Evolutionary conservation across 306 rosid genomes (phyloP).

Genomic region (Cicer bijugum): DNA sequence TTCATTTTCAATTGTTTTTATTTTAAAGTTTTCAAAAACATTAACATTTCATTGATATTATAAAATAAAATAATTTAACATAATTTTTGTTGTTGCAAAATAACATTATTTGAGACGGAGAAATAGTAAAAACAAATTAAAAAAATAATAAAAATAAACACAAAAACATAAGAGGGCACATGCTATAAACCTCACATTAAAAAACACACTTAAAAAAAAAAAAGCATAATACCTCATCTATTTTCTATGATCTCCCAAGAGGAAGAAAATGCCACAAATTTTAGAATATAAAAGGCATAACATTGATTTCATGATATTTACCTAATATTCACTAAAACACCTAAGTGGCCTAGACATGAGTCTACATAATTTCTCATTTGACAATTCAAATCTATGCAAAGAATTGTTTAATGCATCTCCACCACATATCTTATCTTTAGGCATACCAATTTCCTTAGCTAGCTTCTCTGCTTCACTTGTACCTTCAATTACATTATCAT

Average conservation of each 20-base stretch:
- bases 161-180: no score
- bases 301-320: slow-evolving; percentile 15
- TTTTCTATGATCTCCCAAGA: slow-evolving; percentile 30
- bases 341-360: slow-evolving; percentile 58
- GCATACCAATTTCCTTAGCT: slow-evolving; percentile 54
- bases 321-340: slow-evolving; percentile 50
- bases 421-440: slow-evolving; percentile 58
- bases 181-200: no score
- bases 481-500: slow-evolving; percentile 52
- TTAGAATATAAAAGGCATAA: not conserved
- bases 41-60: no score
- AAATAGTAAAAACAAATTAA: no score
- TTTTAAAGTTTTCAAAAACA: no score
- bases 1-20: no score
- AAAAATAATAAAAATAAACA: no score
- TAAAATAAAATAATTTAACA: no score
- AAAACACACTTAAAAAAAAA: not conserved
- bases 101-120: no score
- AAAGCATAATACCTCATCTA: slow-evolving; percentile 34
- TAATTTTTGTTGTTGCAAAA: no score
- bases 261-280: slow-evolving; percentile 9
- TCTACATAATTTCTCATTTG: slow-evolving; percentile 59
- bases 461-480: slow-evolving; percentile 62
- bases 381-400: slow-evolving; percentile 49
- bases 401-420: slow-evolving; percentile 40